These are phyloP conservation scores for Macrolepiota fuliginosa DNA, from an alignment of 768 basidiomycete genomes.

Conservation along the genomic window DNA sequence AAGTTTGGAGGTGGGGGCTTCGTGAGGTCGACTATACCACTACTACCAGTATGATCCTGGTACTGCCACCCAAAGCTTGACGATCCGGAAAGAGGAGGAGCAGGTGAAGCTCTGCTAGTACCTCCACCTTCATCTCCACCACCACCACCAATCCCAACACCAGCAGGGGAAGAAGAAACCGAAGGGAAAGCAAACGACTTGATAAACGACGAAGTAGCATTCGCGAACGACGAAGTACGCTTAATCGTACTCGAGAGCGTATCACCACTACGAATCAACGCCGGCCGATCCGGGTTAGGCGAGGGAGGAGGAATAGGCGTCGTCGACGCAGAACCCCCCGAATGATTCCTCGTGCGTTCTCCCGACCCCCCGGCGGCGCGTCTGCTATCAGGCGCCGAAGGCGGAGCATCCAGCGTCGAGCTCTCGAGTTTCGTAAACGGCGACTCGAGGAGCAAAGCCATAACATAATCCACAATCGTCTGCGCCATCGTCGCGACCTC, in stretches of 20 bases:
- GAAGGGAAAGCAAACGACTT: slow-evolving; percentile 72
- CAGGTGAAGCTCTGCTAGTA: slow-evolving; percentile 42
- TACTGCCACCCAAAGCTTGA: slow-evolving; percentile 20
- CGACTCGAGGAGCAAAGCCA: slow-evolving; percentile 86
- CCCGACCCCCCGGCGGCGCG: slow-evolving; percentile 26
- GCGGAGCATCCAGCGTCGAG: slow-evolving; percentile 56
- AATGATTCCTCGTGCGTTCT: neutral
- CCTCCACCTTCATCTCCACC: slow-evolving; percentile 26
- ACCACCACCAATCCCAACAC: too few relatives aligned
- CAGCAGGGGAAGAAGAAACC: slow-evolving; percentile 21
- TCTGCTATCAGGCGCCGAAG: slow-evolving; percentile 39
- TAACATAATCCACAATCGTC: slow-evolving; percentile 89
- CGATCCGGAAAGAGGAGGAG: slow-evolving; percentile 18
- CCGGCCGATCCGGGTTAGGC: slow-evolving; percentile 47
- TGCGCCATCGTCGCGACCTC: slow-evolving; percentile 91
- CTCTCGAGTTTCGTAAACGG: slow-evolving; percentile 77
- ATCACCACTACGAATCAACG: slow-evolving; percentile 50
- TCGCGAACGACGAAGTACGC: slow-evolving; percentile 81
- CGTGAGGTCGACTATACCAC: slow-evolving; percentile 38
- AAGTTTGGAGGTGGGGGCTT: slow-evolving; percentile 78
- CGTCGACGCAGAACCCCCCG: neutral
- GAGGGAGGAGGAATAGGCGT: slow-evolving; percentile 21
- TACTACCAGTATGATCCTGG: too few relatives aligned
- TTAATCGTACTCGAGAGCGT: slow-evolving; percentile 64
- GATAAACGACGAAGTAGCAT: slow-evolving; percentile 66